Percentiles rank a stretch among this genome's conserved stretches.
Evolutionary conservation across 2,329 filamentous ascomycete species (phyloP).

Genomic region (Trichoderma semiorbis): DNA sequence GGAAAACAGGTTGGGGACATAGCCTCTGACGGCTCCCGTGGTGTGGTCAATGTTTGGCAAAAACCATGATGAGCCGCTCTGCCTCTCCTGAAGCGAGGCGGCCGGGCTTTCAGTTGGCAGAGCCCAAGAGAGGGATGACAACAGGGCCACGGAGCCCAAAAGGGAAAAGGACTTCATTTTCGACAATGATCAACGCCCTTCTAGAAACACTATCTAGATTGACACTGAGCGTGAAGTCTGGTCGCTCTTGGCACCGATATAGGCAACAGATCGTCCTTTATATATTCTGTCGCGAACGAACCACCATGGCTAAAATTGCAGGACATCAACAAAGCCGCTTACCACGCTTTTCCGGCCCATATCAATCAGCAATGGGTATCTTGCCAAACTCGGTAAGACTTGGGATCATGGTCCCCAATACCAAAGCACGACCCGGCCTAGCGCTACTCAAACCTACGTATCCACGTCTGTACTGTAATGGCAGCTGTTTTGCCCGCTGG

Average conservation of each 20-base stretch:
- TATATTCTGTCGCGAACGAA: not conserved
- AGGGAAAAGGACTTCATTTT: conserved; percentile 18
- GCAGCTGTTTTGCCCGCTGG: not conserved
- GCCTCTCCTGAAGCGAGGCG: conserved; percentile 3
- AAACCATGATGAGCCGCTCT: conserved; percentile 23
- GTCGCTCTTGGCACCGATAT: not conserved
- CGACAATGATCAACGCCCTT: conserved; percentile 1
- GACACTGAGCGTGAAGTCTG: conserved; percentile 4
- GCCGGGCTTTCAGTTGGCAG: conserved; percentile 3
- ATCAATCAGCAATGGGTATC: not conserved
- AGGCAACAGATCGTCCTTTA: conserved; percentile 12
- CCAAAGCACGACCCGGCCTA: not conserved
- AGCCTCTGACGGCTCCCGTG: conserved; percentile 21
- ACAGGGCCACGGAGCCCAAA: conserved; percentile 10
- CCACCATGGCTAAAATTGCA: not conserved
- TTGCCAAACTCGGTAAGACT: not conserved
- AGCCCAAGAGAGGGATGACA: conserved; percentile 11
- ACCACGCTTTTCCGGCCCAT: not conserved
- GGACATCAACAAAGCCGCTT: not conserved
- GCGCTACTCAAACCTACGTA: not conserved
- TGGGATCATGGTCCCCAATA: not conserved
- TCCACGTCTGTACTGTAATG: conserved; percentile 1
- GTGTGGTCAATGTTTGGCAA: conserved; percentile 24
- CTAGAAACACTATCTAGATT: not conserved
- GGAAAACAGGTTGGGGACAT: conserved; percentile 20